Evolutionary conservation across 2,329 filamentous ascomycete species (phyloP), one percentile per base, ranked within the genome.

Genomic region (Apiospora hydei): DNA sequence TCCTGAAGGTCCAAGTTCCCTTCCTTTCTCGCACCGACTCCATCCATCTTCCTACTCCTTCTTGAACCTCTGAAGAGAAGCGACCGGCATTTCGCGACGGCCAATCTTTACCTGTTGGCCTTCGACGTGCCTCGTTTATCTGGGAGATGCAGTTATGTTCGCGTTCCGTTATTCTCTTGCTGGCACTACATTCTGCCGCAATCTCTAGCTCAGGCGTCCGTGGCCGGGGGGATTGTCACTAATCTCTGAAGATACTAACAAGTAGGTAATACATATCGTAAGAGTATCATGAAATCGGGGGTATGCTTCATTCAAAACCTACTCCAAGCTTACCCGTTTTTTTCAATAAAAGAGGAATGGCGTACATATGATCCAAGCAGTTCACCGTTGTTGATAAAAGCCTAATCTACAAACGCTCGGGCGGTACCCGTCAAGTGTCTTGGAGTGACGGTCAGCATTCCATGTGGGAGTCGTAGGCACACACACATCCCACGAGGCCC

Each of bases 331-430:
- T 61, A 5, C 21, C 34, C 18, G 34, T 64, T 18, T 13, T 18
- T 13, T 11, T 41, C 57, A 21, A 61, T 38, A n/a, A 10, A n/a
- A n/a, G 14, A 38, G 18, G 34, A 7, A 64, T 8, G 34, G 21
- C 13, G n/a, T 41, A 18, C 21, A 38, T 10, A n/a, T 6, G 34
- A 24, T 13, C 21, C 34, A 64, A 30, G 21, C 10, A 64, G 34
- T n/a, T 41, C 57, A 41, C 57, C 57, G 57, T 64, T 64, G 57
- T 64, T 64, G 57, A 14, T 64, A 41, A 61, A 41, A 64, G 57
- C n/a, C 30, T 41, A 64, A 64, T n/a, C 8, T n/a, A 34, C 34
- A 21, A 16, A n/a, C 57, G 57, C 57, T 64, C 21, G 57, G 34
- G 30, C 57, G 21, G 30, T 34, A 64, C 57, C 57, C 57, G 57